phyloP scores from a whole-genome alignment of 768 basidiomycete genomes.

The Pleurotus citrinopileatus region DNA sequence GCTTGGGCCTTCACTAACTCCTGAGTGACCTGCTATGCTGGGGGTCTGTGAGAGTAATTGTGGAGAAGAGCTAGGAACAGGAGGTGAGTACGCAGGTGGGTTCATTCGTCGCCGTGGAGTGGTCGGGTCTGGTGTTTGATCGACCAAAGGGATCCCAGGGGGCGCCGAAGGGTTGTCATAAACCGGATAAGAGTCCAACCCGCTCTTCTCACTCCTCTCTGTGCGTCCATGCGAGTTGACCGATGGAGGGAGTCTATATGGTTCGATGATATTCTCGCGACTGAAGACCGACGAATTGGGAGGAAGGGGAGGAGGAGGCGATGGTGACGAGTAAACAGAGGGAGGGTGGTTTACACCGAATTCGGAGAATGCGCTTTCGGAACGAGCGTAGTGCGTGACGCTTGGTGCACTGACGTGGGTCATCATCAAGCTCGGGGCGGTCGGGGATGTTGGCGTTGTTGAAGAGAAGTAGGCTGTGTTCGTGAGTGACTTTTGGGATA shows the following conservation, averaged over 20 bases:
- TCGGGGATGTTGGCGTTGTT: not conserved
- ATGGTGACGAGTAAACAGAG: conserved; percentile 4
- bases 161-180: conserved; percentile 7
- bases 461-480: conserved; percentile 1
- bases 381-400: not conserved
- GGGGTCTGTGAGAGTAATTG: not conserved
- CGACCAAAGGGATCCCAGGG: conserved; percentile 2
- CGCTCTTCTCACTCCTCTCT: not conserved
- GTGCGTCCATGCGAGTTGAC: conserved; percentile 3
- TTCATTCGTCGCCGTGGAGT: conserved; percentile 5
- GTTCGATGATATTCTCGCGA: conserved; percentile 8
- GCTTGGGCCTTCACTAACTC: conserved; percentile 5
- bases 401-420: not conserved
- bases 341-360: conserved; percentile 6
- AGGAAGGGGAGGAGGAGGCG: not conserved
- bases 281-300: not conserved
- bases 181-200: not conserved
- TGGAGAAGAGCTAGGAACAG: not conserved
- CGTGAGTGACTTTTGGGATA: conserved; percentile 3
- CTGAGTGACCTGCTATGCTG: not conserved
- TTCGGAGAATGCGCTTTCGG: conserved; percentile 2
- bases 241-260: not conserved
- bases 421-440: conserved; percentile 2
- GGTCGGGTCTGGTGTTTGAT: not conserved
- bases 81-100: conserved; percentile 5